Conservation (phyloP, 2,329 filamentous ascomycete species). For the Pseudogymnoascus sp. region DNA sequence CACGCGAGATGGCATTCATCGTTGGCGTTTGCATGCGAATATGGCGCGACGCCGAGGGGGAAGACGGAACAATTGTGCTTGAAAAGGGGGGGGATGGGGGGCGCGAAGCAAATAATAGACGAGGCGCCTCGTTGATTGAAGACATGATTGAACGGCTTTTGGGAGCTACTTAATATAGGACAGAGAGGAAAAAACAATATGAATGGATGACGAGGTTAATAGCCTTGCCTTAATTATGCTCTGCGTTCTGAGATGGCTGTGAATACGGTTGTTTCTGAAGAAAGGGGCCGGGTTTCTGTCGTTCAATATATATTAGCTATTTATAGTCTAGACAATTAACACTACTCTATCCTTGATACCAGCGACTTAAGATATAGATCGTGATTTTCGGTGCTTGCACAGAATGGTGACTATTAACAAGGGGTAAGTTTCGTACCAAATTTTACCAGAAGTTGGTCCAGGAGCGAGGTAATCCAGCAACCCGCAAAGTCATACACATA, state of each 20-base stretch:
- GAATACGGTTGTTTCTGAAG: not conserved
- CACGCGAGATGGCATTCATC: conserved; percentile 1
- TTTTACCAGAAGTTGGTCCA: not conserved
- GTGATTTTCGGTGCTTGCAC: not conserved
- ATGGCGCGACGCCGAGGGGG: not conserved
- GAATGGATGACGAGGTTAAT: conserved; percentile 5
- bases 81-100: not conserved
- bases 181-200: conserved; percentile 6
- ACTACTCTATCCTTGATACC: not conserved
- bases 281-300: not conserved
- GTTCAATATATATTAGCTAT: not conserved
- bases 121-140: conserved; percentile 6
- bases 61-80: not conserved
- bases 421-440: not conserved
- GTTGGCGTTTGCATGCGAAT: conserved; percentile 2
- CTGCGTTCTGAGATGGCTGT: not conserved
- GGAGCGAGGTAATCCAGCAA: not conserved
- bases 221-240: conserved; percentile 7
- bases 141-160: conserved; percentile 11
- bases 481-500: not conserved
- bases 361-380: not conserved
- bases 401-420: not conserved
- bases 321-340: not conserved
- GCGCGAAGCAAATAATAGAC: conserved; percentile 10
- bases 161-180: conserved; percentile 8